Percentiles rank a stretch among this genome's conserved stretches.
Conservation (phyloP, 2,329 filamentous ascomycete genomes). For the Monosporascus sp. region DNA sequence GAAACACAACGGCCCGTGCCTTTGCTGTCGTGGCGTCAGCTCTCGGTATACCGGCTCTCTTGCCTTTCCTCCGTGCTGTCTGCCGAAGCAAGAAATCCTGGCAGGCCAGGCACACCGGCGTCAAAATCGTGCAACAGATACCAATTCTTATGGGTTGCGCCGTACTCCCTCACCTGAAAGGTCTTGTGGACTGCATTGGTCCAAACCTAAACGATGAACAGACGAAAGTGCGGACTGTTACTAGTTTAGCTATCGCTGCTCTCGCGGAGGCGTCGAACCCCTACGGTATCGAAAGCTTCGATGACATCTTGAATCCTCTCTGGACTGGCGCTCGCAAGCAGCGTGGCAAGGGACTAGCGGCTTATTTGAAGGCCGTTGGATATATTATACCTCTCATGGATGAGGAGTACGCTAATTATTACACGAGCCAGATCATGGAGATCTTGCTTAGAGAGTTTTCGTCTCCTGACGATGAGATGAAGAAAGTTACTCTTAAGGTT, state of each 20-base stretch:
- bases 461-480: conserved; percentile 98
- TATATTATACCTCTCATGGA: conserved; percentile 99
- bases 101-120: conserved; percentile 95
- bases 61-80: conserved; percentile 92
- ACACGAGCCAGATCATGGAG: conserved; percentile 98
- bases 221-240: conserved; percentile 95
- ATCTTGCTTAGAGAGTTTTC: conserved; percentile 93
- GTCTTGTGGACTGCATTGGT: conserved; percentile 91
- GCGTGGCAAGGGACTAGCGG: conserved; percentile 89
- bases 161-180: conserved; percentile 90
- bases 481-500: conserved; percentile 97
- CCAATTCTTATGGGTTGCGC: conserved; percentile 98
- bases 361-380: conserved; percentile 94
- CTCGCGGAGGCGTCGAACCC: conserved; percentile 94
- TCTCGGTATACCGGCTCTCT: conserved; percentile 86
- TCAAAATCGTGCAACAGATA: conserved; percentile 99
- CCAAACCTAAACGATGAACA: conserved; percentile 97
- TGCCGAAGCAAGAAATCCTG: conserved; percentile 98
- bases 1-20: conserved; percentile 93
- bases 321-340: conserved; percentile 97
- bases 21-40: conserved; percentile 97
- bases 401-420: conserved; percentile 99
- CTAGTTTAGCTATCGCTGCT: conserved; percentile 88
- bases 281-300: conserved; percentile 98
- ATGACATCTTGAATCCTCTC: conserved; percentile 92